Evolutionary conservation across 192 early-diverging fungal species (phyloP).

Genomic region (Glomus cerebriforme): DNA sequence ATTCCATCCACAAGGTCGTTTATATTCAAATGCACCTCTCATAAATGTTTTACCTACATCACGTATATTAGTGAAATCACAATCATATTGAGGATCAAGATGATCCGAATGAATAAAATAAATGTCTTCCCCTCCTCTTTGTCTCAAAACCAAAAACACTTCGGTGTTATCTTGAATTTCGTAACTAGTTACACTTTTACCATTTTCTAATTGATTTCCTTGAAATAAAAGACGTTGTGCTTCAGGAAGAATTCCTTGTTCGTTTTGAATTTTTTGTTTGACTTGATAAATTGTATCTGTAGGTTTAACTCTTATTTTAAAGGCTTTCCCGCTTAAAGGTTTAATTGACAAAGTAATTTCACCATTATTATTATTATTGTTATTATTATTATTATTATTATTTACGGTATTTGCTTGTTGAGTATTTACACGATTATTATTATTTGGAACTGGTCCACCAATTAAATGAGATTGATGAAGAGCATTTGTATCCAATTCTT

Average conservation of each 20-base stretch:
- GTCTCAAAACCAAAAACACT: constrained; percentile 68
- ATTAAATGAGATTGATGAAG: constrained; percentile 20
- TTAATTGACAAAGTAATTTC: constrained; percentile 60
- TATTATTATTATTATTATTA: too few relatives aligned
- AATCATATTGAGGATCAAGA: constrained; percentile 17
- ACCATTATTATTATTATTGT: not conserved
- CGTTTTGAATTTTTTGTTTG: constrained; percentile 81
- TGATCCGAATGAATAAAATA: constrained; percentile 15
- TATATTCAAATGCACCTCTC: constrained; percentile 6
- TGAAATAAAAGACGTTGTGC: constrained; percentile 82
- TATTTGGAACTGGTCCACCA: constrained; percentile 5
- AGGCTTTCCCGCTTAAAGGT: constrained; percentile 79
- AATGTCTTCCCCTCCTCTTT: constrained; percentile 66
- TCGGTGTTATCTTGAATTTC: constrained; percentile 78
- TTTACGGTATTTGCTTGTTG: not conserved
- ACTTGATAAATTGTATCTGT: constrained; percentile 76
- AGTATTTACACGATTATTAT: not conserved
- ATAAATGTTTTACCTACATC: not conserved
- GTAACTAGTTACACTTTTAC: constrained; percentile 71
- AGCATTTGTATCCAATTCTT: not conserved
- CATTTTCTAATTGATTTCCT: constrained; percentile 80
- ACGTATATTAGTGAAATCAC: constrained; percentile 2
- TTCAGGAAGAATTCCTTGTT: constrained; percentile 78
- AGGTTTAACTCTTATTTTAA: constrained; percentile 74
- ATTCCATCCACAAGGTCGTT: constrained; percentile 16